A percentile compares a stretch with the other conserved stretches of the same genome.
phyloP scores from a whole-genome alignment of 139 green algal species.

The Chlamydomonas schloesseri region DNA sequence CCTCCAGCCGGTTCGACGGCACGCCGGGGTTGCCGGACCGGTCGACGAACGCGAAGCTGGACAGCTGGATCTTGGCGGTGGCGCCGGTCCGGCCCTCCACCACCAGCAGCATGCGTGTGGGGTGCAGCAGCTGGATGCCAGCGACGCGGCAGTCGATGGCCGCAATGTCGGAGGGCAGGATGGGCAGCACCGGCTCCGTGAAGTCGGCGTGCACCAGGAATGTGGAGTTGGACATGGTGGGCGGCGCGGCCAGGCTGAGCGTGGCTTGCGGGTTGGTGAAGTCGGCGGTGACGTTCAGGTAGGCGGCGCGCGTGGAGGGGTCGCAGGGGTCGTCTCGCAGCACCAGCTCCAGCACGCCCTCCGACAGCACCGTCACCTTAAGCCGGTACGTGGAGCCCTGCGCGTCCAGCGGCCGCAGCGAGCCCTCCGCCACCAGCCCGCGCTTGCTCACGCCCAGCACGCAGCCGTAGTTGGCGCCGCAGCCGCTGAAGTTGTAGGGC shows the following conservation, averaged over 20 bases:
- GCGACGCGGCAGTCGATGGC: not conserved
- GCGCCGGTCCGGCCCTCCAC: not conserved
- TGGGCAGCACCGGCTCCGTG: constrained; percentile 12
- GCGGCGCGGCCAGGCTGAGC: not conserved
- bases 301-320: not conserved
- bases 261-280: not conserved
- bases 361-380: not conserved
- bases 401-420: not conserved
- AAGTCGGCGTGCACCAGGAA: constrained; percentile 18
- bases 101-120: not conserved
- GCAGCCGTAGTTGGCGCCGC: not conserved
- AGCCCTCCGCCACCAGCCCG: not conserved
- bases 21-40: constrained; percentile 15
- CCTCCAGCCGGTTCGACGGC: constrained; percentile 12
- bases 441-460: not conserved
- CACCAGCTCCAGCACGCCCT: constrained; percentile 14
- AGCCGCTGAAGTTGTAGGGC: not conserved
- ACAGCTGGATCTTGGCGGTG: not conserved
- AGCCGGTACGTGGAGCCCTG: not conserved
- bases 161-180: not conserved
- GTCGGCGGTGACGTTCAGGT: constrained; percentile 32
- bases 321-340: constrained; percentile 37
- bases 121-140: not conserved
- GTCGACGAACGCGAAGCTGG: constrained; percentile 25
- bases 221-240: constrained; percentile 9